Evolutionary conservation across 352 stramenopile species (phyloP).

Genomic region (Phytopythium litorale): DNA sequence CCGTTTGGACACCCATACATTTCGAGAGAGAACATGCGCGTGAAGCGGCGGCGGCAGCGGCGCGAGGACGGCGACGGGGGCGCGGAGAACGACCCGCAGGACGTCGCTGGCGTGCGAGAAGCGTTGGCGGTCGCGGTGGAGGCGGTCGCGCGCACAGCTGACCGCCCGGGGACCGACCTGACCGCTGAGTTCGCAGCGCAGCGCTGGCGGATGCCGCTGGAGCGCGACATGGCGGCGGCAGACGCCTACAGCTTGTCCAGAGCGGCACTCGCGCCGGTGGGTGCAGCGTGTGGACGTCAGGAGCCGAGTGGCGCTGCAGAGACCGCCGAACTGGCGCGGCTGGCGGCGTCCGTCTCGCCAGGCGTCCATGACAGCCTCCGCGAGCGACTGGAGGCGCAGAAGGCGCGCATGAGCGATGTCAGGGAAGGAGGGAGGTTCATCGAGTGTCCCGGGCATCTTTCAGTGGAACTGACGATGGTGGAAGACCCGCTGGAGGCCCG

Average conservation of each 20-base stretch:
- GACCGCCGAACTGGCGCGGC: constrained; percentile 12
- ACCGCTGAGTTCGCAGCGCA: neutral
- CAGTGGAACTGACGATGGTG: constrained; percentile 9
- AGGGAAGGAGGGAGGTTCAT: constrained; percentile 3
- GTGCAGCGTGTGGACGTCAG: neutral
- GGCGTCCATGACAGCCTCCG: neutral
- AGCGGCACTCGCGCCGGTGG: neutral
- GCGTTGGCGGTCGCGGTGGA: neutral
- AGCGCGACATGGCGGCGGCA: constrained; percentile 15
- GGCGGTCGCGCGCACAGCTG: neutral
- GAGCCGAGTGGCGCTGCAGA: constrained; percentile 5
- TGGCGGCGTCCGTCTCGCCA: constrained; percentile 10
- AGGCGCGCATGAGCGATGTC: constrained; percentile 2
- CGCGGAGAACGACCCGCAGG: neutral
- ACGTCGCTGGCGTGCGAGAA: neutral
- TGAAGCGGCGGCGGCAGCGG: neutral
- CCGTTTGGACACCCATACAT: too few species aligned
- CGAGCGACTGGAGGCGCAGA: constrained; percentile 9
- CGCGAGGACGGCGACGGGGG: neutral
- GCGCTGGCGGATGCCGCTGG: constrained; percentile 11
- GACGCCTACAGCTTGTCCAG: constrained; percentile 13
- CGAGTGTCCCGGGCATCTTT: constrained; percentile 11
- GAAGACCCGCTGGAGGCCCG: constrained; percentile 27
- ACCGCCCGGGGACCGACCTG: neutral
- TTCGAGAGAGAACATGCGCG: neutral